phyloP scores from a whole-genome alignment of 2,329 filamentous ascomycete species.

The Sphaerostilbella broomeana region DNA sequence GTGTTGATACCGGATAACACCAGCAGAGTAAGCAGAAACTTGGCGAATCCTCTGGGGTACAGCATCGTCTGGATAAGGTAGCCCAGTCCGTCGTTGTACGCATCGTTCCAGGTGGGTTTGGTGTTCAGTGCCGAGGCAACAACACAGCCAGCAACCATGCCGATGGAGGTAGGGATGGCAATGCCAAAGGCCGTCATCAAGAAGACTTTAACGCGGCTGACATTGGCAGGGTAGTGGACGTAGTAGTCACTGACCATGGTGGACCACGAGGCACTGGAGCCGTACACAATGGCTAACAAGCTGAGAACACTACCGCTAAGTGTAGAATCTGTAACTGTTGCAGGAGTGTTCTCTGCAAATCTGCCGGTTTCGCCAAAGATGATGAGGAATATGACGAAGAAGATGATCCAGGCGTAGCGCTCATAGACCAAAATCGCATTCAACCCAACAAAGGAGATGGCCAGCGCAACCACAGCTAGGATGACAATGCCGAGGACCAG shows the following conservation, averaged over 20 bases:
- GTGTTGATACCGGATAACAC: conserved; percentile 33
- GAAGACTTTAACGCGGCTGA: conserved; percentile 40
- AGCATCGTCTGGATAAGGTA: conserved; percentile 39
- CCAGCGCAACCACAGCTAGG: conserved; percentile 40
- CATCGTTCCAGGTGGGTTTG: conserved; percentile 30
- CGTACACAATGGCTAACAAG: conserved; percentile 40
- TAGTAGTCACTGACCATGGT: conserved; percentile 30
- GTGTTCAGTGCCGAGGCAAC: conserved; percentile 37
- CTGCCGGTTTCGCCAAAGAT: conserved; percentile 40
- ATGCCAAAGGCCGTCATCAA: conserved; percentile 42
- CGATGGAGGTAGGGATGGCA: conserved; percentile 41
- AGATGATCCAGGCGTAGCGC: conserved; percentile 42
- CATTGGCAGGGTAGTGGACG: conserved; percentile 38
- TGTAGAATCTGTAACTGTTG: conserved; percentile 27
- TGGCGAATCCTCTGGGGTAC: conserved; percentile 39
- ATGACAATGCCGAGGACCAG: conserved; percentile 48
- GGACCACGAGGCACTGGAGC: conserved; percentile 42
- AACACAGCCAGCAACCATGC: conserved; percentile 40
- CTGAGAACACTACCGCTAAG: conserved; percentile 35
- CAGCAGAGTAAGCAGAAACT: conserved; percentile 33
- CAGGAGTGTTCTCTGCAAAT: conserved; percentile 34
- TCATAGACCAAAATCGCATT: conserved; percentile 43
- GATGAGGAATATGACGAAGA: conserved; percentile 43
- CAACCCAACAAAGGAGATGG: conserved; percentile 47
- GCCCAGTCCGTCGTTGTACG: conserved; percentile 37